phyloP scores from a whole-genome alignment of 2,329 filamentous ascomycete genomes.

The Alternaria dauci region DNA sequence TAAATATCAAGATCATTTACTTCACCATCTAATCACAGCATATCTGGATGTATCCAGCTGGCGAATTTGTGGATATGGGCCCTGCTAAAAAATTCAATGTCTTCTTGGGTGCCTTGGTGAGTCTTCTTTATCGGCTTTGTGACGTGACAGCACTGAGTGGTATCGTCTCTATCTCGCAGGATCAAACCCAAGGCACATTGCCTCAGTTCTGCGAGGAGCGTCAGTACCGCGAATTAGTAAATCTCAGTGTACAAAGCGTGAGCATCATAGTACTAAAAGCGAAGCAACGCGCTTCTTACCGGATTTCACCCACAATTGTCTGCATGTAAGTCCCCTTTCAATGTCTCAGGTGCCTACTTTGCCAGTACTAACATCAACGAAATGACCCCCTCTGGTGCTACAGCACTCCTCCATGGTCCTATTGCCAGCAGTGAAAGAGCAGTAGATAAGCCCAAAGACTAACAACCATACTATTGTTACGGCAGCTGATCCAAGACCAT shows the following conservation, averaged over 20 bases:
- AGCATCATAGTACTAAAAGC: slow-evolving; percentile 53
- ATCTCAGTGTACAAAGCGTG: slow-evolving; percentile 55
- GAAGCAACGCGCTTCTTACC: slow-evolving; percentile 56
- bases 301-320: slow-evolving; percentile 70
- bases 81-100: too few species aligned
- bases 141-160: slow-evolving; percentile 57
- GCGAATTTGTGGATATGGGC: too few species aligned
- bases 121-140: too few species aligned
- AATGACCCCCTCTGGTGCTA: slow-evolving; percentile 67
- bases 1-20: too few species aligned
- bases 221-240: slow-evolving; percentile 58
- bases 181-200: slow-evolving; percentile 61
- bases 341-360: neutral
- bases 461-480: slow-evolving; percentile 2
- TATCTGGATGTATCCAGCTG: too few species aligned
- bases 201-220: slow-evolving; percentile 59
- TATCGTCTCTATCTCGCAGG: slow-evolving; percentile 63
- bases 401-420: slow-evolving; percentile 34
- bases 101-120: too few species aligned
- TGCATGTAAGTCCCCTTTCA: slow-evolving; percentile 58
- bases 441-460: slow-evolving; percentile 12
- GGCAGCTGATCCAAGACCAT: slow-evolving; percentile 57
- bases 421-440: slow-evolving; percentile 59
- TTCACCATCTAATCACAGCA: too few species aligned
- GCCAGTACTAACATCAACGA: neutral